Evolutionary conservation across 495 filamentous ascomycete species (phyloP), one percentile per base, ranked within the genome.

Genomic region (Xanthoparmelia taractica): DNA sequence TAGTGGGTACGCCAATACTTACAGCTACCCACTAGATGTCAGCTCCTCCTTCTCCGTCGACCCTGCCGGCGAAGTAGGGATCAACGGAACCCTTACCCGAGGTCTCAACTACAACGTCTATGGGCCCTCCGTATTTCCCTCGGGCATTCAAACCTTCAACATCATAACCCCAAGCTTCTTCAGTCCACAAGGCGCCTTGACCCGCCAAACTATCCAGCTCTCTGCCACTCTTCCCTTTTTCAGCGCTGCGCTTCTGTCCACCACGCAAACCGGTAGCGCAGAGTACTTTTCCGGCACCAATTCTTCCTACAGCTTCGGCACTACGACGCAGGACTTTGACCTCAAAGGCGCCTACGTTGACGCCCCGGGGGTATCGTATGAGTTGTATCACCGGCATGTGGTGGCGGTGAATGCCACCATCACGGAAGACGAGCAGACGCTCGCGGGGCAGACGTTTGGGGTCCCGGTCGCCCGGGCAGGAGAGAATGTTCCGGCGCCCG

Each of bases 21-120:
- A 88, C 73, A 68, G 68, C 12, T 92, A 90, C 67, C 89, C 88
- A 4, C 66, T 93, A 0, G 77, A 74, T 57, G 82, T 84, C 23
- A 84, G 85, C 60, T 79, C 79, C 8, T 77, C 81, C 2, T 85
- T 82, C 63, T 57, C 65, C 41, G 68, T 77, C 33, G 67, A 73
- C 20, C 57, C 74, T 0, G 54, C 75, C 36, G 82, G 82, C 3
- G 84, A 83, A 58, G 73, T 86, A 55, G 78, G 79, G 34, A 86
- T 92, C 52, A 75, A 76, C 57, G 87, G 82, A 0, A 73, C 74
- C 29, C 72, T 93, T 31, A 69, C 73, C 40, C 84, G 87, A 56
- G 85, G 85, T 11, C 80, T 90, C 15, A 65, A 79, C 0, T 74
- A 85, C 15, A 68, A 74, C 8, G 75, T 81, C 8, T 64, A 73